Evolutionary conservation across 352 stramenopile genomes (phyloP).

Genomic region (Pythium diclinum): DNA sequence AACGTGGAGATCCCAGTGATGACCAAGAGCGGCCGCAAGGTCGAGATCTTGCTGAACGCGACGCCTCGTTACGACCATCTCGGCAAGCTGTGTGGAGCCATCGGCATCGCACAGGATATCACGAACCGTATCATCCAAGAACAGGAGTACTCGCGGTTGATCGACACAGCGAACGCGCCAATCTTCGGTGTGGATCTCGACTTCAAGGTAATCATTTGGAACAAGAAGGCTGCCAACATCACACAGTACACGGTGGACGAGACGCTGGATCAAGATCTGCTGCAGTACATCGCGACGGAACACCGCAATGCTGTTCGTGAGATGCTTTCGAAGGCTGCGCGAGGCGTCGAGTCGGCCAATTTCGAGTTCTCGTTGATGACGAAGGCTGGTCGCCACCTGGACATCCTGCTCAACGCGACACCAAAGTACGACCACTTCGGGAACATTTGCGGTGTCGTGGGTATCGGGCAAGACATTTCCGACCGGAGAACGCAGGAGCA

Average conservation of each 20-base stretch:
- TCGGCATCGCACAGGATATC: slow-evolving; percentile 61
- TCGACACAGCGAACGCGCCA: slow-evolving; percentile 55
- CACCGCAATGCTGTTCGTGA: not conserved
- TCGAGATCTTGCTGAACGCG: slow-evolving; percentile 39
- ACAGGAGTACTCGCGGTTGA: slow-evolving; percentile 60
- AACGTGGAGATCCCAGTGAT: slow-evolving; percentile 60
- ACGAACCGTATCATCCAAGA: slow-evolving; percentile 61
- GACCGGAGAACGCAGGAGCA: slow-evolving; percentile 62
- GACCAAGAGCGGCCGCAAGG: slow-evolving; percentile 51
- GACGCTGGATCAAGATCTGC: not conserved
- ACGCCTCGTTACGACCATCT: slow-evolving; percentile 18
- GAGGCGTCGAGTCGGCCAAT: not conserved
- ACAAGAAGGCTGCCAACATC: not conserved
- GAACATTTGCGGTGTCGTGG: slow-evolving; percentile 55
- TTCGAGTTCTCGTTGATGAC: not conserved
- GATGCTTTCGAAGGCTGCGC: not conserved
- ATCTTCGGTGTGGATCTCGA: not conserved
- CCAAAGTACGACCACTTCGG: slow-evolving; percentile 32
- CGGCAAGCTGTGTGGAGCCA: slow-evolving; percentile 47
- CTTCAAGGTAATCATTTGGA: not conserved
- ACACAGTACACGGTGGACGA: not conserved
- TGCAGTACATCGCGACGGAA: not conserved
- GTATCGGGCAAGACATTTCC: slow-evolving; percentile 72
- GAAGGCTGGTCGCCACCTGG: not conserved
- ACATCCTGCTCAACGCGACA: not conserved